These are phyloP conservation scores for Setaria viridis DNA, from an alignment of 202 grass and related monocot genomes.

Conservation along the genomic window DNA sequence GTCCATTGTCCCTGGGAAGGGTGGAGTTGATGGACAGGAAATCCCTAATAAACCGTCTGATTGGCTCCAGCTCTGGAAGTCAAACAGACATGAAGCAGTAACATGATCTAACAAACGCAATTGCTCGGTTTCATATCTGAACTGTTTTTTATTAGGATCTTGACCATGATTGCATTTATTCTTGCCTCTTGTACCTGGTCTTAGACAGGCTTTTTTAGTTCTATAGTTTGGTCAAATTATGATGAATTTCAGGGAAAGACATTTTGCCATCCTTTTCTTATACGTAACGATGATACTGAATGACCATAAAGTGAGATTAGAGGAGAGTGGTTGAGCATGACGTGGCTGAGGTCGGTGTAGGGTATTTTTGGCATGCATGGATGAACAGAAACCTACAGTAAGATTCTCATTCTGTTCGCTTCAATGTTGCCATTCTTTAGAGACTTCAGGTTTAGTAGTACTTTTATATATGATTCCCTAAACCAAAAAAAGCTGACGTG, in stretches of 20 bases:
- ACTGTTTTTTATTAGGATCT: constrained; percentile 23
- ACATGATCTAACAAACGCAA: constrained; percentile 34
- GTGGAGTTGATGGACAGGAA: constrained; percentile 43
- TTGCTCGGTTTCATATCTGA: constrained; percentile 24
- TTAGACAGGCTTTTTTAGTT: constrained; percentile 11
- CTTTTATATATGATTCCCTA: not conserved
- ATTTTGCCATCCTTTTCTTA: constrained; percentile 12
- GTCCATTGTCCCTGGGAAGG: constrained; percentile 37
- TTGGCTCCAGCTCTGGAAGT: constrained; percentile 36
- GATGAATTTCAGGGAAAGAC: constrained; percentile 25
- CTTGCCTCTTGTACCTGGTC: constrained; percentile 21
- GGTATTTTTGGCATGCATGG: not conserved
- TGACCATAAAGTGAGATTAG: not conserved
- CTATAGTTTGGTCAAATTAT: constrained; percentile 25
- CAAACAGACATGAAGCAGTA: constrained; percentile 31
- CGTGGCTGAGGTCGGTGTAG: constrained; percentile 17
- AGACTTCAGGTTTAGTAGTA: not conserved
- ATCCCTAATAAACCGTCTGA: constrained; percentile 37
- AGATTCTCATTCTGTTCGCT: constrained; percentile 28
- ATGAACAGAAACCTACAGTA: constrained; percentile 18
- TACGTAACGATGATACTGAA: constrained; percentile 8
- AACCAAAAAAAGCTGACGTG: not conserved
- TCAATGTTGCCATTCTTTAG: not conserved
- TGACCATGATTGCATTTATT: constrained; percentile 4
- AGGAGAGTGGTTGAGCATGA: not conserved